phyloP scores from a whole-genome alignment of 1,284 basidiomycete genomes.

The Microstroma glucosiphilum region DNA sequence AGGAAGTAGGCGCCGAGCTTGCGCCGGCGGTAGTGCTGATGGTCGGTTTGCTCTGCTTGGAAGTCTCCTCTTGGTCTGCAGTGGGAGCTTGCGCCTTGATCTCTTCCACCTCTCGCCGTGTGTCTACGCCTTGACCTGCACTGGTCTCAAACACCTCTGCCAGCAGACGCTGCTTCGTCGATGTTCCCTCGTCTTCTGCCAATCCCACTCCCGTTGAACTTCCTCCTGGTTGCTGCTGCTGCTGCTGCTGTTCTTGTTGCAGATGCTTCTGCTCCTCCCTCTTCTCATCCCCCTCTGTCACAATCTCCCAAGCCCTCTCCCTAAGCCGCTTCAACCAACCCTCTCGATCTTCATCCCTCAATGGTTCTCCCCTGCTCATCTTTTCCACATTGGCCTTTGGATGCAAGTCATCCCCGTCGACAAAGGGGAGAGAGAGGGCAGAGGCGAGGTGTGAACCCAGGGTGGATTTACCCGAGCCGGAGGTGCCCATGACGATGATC shows the following conservation, averaged over 20 bases:
- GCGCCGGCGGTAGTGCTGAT: background rate
- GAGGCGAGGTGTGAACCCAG: conserved; percentile 64
- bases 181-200: conserved; percentile 17
- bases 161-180: conserved; percentile 11
- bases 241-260: background rate
- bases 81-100: background rate
- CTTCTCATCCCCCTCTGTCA: conserved; percentile 7
- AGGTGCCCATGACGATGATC: conserved; percentile 23
- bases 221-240: background rate
- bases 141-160: conserved; percentile 14
- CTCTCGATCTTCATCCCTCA: conserved; percentile 70
- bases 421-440: conserved; percentile 64
- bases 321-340: conserved; percentile 79
- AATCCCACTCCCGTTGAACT: conserved; percentile 3
- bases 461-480: conserved; percentile 70
- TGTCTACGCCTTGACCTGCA: background rate
- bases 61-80: background rate
- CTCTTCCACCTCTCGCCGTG: no score
- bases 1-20: background rate
- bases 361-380: conserved; percentile 72
- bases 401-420: conserved; percentile 87
- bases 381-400: conserved; percentile 75
- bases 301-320: conserved; percentile 56
- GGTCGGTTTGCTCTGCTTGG: no score
- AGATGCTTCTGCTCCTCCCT: background rate